Evolutionary conservation across 2,329 filamentous ascomycete genomes (phyloP), one percentile per base, ranked within the genome.

Genomic region (Diplodia intermedia): DNA sequence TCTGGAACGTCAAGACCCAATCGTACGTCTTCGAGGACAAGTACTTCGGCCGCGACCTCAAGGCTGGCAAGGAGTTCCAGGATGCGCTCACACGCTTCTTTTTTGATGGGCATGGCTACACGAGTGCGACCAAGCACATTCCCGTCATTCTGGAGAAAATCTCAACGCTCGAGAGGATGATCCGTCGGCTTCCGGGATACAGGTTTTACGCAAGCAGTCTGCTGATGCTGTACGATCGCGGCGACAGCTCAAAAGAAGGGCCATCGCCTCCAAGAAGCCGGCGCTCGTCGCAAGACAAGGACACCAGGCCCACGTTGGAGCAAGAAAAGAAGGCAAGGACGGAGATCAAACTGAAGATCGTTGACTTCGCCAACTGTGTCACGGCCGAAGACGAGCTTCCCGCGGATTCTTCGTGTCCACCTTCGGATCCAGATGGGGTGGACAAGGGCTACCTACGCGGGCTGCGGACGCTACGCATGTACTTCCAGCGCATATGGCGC

Each of bases 351-450:
- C 89, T 99, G 81, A 97, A 97, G 80, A 96, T 99, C 78, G 94
- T 97, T 68, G 95, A 99, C 79, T 99, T 99, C 82, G 95, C 95
- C 71, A 99, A 99, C 78, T 97, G 94, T 75, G 90, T 98, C 43
- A 98, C 94, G 1, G 91, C 92, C 4, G 91, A 95, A 71, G 93
- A 97, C 74, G 77, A 81, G 61, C 74, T 87, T 3, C 81, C 85
- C 1, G 80, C 89, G 12, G 84, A 88, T 69, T 80, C 84, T 1
- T 81, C 83, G 20, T 97, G 94, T 73, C 95, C 95, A 15, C 95
- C 95, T 4, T 86, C 88, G 69, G 88, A 96, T 75, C 92, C 92
- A 0, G 82, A 90, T 43, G 90, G 92, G 69, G 89, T 97, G 7
- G 95, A 99, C 73, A 87, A 89, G 33, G 95, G 95, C 0, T 99